Evolutionary conservation across 2,329 filamentous ascomycete genomes (phyloP).

Genomic region (Furcasterigmium sp.): DNA sequence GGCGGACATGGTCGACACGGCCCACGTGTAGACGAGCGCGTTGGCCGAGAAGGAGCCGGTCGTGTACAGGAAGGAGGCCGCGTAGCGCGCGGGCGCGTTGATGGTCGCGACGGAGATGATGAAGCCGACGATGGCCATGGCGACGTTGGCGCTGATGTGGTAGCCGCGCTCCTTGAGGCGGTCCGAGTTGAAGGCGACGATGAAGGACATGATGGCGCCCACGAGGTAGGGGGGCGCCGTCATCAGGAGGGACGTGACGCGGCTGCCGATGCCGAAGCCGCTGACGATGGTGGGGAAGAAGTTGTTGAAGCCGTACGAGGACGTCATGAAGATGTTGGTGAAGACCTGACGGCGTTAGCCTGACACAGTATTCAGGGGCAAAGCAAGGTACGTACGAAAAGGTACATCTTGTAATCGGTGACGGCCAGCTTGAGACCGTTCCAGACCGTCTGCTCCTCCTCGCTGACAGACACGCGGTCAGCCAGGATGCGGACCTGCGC

Average conservation of each 20-base stretch:
- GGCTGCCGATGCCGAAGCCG: slow-evolving; percentile 11
- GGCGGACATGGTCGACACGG: slow-evolving; percentile 20
- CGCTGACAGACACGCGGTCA: slow-evolving; percentile 16
- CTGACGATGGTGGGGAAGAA: slow-evolving; percentile 19
- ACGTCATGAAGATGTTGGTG: slow-evolving; percentile 8
- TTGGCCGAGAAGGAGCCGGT: slow-evolving; percentile 16
- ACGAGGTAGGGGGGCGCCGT: slow-evolving; percentile 16
- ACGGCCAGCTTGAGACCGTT: slow-evolving; percentile 16
- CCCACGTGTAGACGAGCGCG: slow-evolving; percentile 25
- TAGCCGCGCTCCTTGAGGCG: slow-evolving; percentile 8
- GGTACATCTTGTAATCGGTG: slow-evolving; percentile 16
- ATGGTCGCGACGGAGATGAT: slow-evolving; percentile 55
- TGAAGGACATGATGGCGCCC: slow-evolving; percentile 6
- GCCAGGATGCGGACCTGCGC: slow-evolving; percentile 7
- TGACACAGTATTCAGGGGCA: too few species aligned
- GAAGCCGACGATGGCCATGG: slow-evolving; percentile 48
- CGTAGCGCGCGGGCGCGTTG: slow-evolving; percentile 38
- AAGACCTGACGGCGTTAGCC: too few species aligned
- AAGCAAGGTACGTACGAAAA: slow-evolving; percentile 15
- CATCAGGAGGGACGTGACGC: slow-evolving; percentile 20
- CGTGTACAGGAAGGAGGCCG: slow-evolving; percentile 21
- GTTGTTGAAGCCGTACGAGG: slow-evolving; percentile 16
- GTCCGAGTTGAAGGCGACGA: slow-evolving; percentile 8
- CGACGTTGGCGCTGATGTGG: slow-evolving; percentile 34
- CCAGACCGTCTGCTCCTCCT: slow-evolving; percentile 8